phyloP scores from a whole-genome alignment of 2,329 filamentous ascomycete genomes.

The Arthrocladium fulminans region DNA sequence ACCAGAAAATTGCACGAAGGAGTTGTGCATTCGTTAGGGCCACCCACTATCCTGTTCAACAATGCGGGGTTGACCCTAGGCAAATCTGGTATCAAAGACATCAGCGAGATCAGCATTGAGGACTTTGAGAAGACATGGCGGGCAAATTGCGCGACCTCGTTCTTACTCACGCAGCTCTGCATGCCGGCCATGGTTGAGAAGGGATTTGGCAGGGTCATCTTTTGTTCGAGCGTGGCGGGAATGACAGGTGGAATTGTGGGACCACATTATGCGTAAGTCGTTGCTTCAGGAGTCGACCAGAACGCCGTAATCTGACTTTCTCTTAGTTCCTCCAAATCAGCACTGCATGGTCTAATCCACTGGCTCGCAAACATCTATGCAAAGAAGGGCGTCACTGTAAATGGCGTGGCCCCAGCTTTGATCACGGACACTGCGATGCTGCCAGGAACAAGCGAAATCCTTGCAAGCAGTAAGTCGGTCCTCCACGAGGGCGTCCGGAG shows the following conservation, averaged over 20 bases:
- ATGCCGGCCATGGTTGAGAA: conserved; percentile 52
- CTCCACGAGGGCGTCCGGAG: neutral
- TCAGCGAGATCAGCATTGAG: conserved; percentile 52
- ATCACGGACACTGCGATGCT: conserved; percentile 41
- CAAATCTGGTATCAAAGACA: conserved; percentile 38
- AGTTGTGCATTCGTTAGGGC: conserved; percentile 27
- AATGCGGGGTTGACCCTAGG: conserved; percentile 52
- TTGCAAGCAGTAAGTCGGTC: conserved; percentile 10
- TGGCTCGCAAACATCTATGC: conserved; percentile 37
- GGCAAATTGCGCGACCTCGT: conserved; percentile 54
- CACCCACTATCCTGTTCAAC: conserved; percentile 35
- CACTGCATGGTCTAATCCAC: conserved; percentile 39
- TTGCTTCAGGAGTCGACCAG: conserved; percentile 23
- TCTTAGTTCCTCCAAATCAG: conserved; percentile 33
- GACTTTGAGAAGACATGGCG: conserved; percentile 57
- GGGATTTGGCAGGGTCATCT: conserved; percentile 55
- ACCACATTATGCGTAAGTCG: conserved; percentile 36
- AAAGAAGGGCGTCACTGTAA: conserved; percentile 39
- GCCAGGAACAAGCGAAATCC: conserved; percentile 28
- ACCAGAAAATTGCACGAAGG: conserved; percentile 27
- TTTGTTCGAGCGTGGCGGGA: conserved; percentile 55
- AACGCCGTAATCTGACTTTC: conserved; percentile 17
- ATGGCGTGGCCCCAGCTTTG: conserved; percentile 41
- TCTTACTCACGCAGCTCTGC: conserved; percentile 52
- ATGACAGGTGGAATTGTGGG: conserved; percentile 57